phyloP scores from a whole-genome alignment of 768 basidiomycete species.

The Macrolepiota fuliginosa region DNA sequence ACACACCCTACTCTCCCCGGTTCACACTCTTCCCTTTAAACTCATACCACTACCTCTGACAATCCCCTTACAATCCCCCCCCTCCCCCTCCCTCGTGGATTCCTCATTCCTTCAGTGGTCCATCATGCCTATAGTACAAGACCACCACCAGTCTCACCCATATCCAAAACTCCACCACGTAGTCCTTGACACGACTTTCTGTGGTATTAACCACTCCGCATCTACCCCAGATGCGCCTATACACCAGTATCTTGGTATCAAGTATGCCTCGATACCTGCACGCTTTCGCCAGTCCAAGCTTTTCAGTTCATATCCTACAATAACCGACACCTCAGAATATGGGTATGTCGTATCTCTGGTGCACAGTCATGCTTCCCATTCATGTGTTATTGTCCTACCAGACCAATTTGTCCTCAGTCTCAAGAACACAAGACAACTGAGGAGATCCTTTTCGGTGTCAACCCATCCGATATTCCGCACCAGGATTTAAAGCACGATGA shows the following conservation, averaged over 20 bases:
- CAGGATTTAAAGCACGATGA: constrained; percentile 65
- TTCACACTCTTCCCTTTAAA: constrained; percentile 23
- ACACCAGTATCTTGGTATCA: constrained; percentile 76
- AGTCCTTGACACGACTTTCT: constrained; percentile 61
- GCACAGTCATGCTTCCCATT: not conserved
- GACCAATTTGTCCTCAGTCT: constrained; percentile 75
- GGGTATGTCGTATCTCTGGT: constrained; percentile 46
- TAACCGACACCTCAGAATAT: constrained; percentile 61
- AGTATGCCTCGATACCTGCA: constrained; percentile 70
- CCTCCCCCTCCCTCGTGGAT: constrained; percentile 14
- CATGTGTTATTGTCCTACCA: constrained; percentile 23
- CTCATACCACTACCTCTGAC: constrained; percentile 14
- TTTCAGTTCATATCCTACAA: constrained; percentile 51
- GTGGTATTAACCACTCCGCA: constrained; percentile 57
- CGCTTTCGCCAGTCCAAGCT: constrained; percentile 76
- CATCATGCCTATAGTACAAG: constrained; percentile 31
- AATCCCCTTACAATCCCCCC: constrained; percentile 9
- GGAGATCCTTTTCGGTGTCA: constrained; percentile 59
- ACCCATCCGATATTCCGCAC: constrained; percentile 48
- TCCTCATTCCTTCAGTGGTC: constrained; percentile 12
- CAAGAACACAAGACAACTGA: constrained; percentile 44
- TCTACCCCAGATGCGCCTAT: constrained; percentile 56
- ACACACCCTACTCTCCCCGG: constrained; percentile 17
- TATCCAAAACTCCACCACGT: constrained; percentile 46
- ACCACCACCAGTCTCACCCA: constrained; percentile 17